These are phyloP conservation scores for Vararia minispora DNA, from an alignment of 768 basidiomycete species.

Conservation along the genomic window DNA sequence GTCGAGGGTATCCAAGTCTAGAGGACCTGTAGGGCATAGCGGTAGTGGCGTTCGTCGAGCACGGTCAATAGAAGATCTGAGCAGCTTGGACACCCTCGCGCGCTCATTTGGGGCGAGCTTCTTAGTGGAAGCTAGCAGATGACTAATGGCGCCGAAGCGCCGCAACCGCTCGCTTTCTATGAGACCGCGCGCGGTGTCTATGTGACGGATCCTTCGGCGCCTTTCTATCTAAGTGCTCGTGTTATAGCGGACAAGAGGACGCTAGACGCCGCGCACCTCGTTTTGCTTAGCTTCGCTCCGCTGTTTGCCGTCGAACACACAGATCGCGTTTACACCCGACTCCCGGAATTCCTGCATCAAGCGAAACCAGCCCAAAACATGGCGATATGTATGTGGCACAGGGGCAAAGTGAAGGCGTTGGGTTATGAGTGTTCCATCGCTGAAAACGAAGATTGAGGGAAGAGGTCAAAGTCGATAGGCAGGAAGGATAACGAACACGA, in stretches of 20 bases:
- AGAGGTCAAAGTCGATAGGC: constrained; percentile 5
- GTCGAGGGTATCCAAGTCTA: no score
- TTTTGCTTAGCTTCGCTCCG: constrained; percentile 56
- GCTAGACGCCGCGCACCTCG: constrained; percentile 38
- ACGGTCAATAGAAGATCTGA: no score
- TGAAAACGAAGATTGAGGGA: constrained; percentile 20
- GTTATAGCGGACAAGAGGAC: not conserved
- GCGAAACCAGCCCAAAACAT: constrained; percentile 72
- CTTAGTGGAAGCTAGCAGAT: constrained; percentile 11
- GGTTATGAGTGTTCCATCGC: constrained; percentile 80
- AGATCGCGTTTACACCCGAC: constrained; percentile 46
- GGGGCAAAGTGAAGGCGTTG: constrained; percentile 71
- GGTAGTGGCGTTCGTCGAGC: no score
- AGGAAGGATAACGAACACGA: constrained; percentile 41
- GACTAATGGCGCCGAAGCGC: constrained; percentile 32
- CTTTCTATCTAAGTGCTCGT: constrained; percentile 45
- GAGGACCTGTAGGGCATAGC: no score
- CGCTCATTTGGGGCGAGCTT: constrained; percentile 8
- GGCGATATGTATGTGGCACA: constrained; percentile 49
- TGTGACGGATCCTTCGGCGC: constrained; percentile 36
- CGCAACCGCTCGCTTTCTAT: constrained; percentile 49
- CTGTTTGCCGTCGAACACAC: constrained; percentile 71
- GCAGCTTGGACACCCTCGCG: constrained; percentile 19
- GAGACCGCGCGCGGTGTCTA: constrained; percentile 38
- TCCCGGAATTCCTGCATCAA: constrained; percentile 53